Evolutionary conservation across 441 rosid genomes (phyloP), one percentile per base, ranked within the genome.

Genomic region (Corymbia calophylla): DNA sequence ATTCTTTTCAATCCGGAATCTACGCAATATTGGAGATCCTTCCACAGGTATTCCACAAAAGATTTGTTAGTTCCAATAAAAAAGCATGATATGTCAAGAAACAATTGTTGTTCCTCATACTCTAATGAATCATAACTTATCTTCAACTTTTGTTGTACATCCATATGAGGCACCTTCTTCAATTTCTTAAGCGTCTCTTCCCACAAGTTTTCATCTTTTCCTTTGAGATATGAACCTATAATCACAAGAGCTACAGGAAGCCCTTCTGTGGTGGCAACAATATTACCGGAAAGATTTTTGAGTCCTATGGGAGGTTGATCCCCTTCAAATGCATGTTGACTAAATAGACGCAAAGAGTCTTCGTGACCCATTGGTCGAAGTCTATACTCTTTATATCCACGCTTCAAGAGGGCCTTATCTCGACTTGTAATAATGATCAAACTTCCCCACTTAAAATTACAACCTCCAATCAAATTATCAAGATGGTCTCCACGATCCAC

Each of bases 241-340:
- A 9, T 0, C 62, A 0, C 0, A 13, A 56, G 29, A 9, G 12
- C 29, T 56, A 56, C 1, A 1, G 62, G 62, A 56, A 56, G 62
- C 62, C 62, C 62, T 56, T 29, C 29, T 56, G 29, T 56, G 29
- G 5, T 56, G 27, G 1, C 29, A 56, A 56, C 62, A 21, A 56
- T 56, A 56, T 56, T 5, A 3, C 1, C 0, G 19, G 60, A 21
- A 8, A 56, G 60, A 56, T 0, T 0, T 5, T 0, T 0, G 5
- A 58, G 6, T 1, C 10, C 1, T 58, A 0, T 2, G 1, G n/a
- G 15, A 0, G n/a, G 14, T 4, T 58, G 3, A 2, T 10, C 1
- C 15, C 0, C 7, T 58, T 0, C 0, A 1, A 25, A 58, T 25
- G 64, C n/a, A 58, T 11, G 3, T 5, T 0, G 1, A 0, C 15